phyloP scores from a whole-genome alignment of 73 alveolate genomes.

The Paramecium bursaria region DNA sequence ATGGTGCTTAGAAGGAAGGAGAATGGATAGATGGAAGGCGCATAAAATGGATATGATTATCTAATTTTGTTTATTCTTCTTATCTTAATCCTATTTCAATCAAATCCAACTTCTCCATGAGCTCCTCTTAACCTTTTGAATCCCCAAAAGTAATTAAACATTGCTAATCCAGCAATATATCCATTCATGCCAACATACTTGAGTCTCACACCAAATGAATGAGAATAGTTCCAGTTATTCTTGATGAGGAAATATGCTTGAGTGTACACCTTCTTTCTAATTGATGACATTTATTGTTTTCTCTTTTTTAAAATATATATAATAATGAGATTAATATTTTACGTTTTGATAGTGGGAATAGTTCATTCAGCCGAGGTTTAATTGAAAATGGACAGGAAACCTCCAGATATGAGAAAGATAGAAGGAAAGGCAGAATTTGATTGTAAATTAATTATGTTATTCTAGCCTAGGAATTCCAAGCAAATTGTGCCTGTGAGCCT shows the following conservation, averaged over 20 bases:
- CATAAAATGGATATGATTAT: constrained; percentile 67
- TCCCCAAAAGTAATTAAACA: constrained; percentile 46
- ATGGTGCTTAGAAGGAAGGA: too few species aligned
- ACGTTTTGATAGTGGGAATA: too few species aligned
- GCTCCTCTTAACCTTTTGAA: too few species aligned
- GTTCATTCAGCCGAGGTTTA: constrained; percentile 14
- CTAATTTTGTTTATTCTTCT: constrained; percentile 10
- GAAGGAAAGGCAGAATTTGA: constrained; percentile 59
- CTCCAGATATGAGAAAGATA: constrained; percentile 47
- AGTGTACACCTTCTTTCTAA: constrained; percentile 66
- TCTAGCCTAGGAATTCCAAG: constrained; percentile 56
- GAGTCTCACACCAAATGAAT: constrained; percentile 71
- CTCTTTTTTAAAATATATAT: too few species aligned
- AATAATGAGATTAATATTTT: too few species aligned
- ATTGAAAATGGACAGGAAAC: constrained; percentile 15
- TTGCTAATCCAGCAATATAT: constrained; percentile 63
- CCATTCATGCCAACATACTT: constrained; percentile 64
- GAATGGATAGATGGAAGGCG: constrained; percentile 74
- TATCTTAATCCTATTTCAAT: neutral
- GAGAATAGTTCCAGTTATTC: constrained; percentile 54
- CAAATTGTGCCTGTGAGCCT: constrained; percentile 64
- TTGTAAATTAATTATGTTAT: neutral
- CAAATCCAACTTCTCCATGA: constrained; percentile 50
- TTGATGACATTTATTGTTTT: too few species aligned
- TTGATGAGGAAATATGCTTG: constrained; percentile 67